These are phyloP conservation scores for Pyricularia grisea DNA, from an alignment of 2,329 filamentous ascomycete species.

Conservation along the genomic window DNA sequence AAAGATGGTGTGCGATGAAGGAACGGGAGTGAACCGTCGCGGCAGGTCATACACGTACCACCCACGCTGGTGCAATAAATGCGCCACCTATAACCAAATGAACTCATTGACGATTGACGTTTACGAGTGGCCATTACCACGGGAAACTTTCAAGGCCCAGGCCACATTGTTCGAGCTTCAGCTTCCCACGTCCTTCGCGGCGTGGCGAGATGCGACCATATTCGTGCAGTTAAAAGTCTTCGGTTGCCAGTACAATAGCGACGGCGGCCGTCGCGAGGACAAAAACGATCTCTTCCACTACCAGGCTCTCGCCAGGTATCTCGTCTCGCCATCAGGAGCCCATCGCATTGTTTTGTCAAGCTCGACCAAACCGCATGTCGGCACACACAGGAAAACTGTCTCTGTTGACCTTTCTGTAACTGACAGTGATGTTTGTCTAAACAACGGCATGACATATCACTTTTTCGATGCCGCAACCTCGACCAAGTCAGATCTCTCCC, in stretches of 20 bases:
- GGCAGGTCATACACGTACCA: background rate
- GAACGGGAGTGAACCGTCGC: background rate
- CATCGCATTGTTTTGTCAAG: conserved; percentile 22
- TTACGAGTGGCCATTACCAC: conserved; percentile 48
- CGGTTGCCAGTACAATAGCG: conserved; percentile 8
- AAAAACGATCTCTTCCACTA: background rate
- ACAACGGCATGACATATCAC: conserved; percentile 31
- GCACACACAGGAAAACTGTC: conserved; percentile 22
- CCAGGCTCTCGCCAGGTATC: background rate
- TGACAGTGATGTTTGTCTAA: conserved; percentile 29
- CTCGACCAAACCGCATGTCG: conserved; percentile 22
- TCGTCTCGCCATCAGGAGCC: too few species aligned
- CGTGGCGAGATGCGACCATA: conserved; percentile 39
- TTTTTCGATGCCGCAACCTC: conserved; percentile 22
- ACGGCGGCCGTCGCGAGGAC: background rate
- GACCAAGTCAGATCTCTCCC: background rate
- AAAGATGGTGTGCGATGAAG: conserved; percentile 5
- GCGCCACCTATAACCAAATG: conserved; percentile 19
- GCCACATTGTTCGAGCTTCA: conserved; percentile 43
- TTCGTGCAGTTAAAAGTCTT: conserved; percentile 32
- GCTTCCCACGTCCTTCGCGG: conserved; percentile 26
- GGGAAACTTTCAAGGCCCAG: conserved; percentile 19
- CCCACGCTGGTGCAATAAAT: conserved; percentile 24
- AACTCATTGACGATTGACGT: conserved; percentile 30
- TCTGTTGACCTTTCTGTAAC: conserved; percentile 14